A percentile compares a stretch with the other conserved stretches of the same genome.
These are phyloP conservation scores for Inga laurina DNA, from an alignment of 306 rosid genomes.

Conservation along the genomic window DNA sequence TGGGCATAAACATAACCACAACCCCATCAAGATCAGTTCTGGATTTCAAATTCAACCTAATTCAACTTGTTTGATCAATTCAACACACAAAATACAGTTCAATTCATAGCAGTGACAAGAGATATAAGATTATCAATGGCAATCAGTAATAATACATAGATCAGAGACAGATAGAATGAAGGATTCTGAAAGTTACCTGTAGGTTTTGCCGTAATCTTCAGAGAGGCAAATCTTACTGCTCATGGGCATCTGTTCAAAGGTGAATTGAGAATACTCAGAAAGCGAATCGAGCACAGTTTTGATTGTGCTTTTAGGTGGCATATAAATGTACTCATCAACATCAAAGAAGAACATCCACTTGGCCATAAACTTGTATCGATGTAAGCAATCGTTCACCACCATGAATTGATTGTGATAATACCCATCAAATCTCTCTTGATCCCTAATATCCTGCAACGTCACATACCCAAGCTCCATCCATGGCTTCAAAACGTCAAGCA, in stretches of 20 bases:
- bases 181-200: slow-evolving; percentile 57
- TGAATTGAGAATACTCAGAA: slow-evolving; percentile 70
- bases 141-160: not conserved
- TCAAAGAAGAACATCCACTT: slow-evolving; percentile 99
- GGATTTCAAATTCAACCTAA: slow-evolving; percentile 3
- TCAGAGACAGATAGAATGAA: not conserved
- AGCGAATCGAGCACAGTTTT: slow-evolving; percentile 76
- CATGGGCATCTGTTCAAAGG: slow-evolving; percentile 98
- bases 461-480: slow-evolving; percentile 86
- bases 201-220: slow-evolving; percentile 55
- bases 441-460: slow-evolving; percentile 81
- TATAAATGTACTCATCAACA: slow-evolving; percentile 81
- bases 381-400: slow-evolving; percentile 96
- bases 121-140: not conserved
- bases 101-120: not conserved
- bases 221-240: slow-evolving; percentile 66
- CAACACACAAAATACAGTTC: slow-evolving; percentile 9
- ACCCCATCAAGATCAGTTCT: not conserved
- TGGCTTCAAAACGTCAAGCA: slow-evolving; percentile 62
- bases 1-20: not conserved
- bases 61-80: slow-evolving; percentile 4
- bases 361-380: slow-evolving; percentile 75
- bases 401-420: slow-evolving; percentile 95
- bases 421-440: slow-evolving; percentile 92
- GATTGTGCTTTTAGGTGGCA: slow-evolving; percentile 73